phyloP scores from a whole-genome alignment of 1,139 yeast genomes.

The Saccharomyces hybrid region DNA sequence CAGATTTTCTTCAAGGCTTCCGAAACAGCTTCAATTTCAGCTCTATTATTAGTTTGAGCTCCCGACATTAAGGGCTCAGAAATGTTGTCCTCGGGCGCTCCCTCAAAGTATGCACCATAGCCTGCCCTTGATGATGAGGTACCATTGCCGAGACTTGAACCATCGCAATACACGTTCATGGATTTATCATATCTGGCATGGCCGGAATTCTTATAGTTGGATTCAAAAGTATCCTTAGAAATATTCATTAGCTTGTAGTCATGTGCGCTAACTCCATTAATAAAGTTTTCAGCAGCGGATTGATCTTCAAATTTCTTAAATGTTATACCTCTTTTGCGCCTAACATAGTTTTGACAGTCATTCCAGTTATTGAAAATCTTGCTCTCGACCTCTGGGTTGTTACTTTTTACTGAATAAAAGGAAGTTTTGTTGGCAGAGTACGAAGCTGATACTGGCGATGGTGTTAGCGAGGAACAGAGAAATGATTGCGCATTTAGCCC shows the following conservation, averaged over 20 bases:
- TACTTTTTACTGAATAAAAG: conserved; percentile 38
- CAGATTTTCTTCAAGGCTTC: conserved; percentile 44
- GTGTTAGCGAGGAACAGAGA: neutral
- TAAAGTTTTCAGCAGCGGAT: conserved; percentile 36
- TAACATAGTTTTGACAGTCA: conserved; percentile 39
- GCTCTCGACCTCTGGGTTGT: conserved; percentile 23
- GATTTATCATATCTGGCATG: conserved; percentile 6
- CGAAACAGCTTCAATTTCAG: conserved; percentile 63
- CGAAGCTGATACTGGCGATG: neutral
- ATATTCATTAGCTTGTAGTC: conserved; percentile 22
- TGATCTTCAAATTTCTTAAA: conserved; percentile 40
- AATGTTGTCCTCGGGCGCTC: conserved; percentile 45
- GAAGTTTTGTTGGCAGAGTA: neutral
- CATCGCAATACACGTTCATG: conserved; percentile 55
- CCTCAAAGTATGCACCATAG: conserved; percentile 66
- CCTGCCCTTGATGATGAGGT: conserved; percentile 46
- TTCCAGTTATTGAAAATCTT: conserved; percentile 41
- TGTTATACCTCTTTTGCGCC: conserved; percentile 40
- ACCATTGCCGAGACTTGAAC: conserved; percentile 58
- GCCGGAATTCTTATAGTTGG: conserved; percentile 6
- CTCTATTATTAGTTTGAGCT: conserved; percentile 69
- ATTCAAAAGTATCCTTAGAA: conserved; percentile 10
- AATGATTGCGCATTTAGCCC: neutral
- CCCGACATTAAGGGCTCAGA: conserved; percentile 42
- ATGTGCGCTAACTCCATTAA: conserved; percentile 14